phyloP scores from a whole-genome alignment of 345 rosid species.

The Bretschneidera sinensis region DNA sequence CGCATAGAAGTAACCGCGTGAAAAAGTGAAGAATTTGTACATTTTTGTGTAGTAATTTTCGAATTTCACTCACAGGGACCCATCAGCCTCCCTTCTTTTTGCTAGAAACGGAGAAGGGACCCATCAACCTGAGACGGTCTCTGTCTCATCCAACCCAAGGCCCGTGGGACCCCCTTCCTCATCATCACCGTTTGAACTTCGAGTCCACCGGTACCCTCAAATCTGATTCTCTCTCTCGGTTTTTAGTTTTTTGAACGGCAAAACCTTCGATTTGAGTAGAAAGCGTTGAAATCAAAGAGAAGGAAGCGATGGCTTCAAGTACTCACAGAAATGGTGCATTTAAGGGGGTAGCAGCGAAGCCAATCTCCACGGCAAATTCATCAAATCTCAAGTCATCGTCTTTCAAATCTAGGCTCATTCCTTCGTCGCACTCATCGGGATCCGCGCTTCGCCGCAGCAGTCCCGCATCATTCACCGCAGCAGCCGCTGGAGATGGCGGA shows the following conservation, averaged over 20 bases:
- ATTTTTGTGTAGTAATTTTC: not conserved
- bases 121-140: constrained; percentile 18
- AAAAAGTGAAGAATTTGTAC: no score
- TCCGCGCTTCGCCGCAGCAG: constrained; percentile 63
- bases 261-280: not conserved
- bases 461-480: constrained; percentile 37
- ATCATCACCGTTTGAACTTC: constrained; percentile 25
- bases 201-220: constrained; percentile 16
- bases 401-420: constrained; percentile 60
- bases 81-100: no score
- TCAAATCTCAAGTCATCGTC: constrained; percentile 65
- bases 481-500: constrained; percentile 50
- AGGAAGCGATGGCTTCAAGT: constrained; percentile 46
- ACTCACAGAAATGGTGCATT: constrained; percentile 49
- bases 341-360: constrained; percentile 40
- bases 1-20: no score
- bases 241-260: not conserved
- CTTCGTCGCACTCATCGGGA: constrained; percentile 34
- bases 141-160: constrained; percentile 21
- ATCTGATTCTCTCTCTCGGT: not conserved
- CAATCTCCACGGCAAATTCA: constrained; percentile 29
- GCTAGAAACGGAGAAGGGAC: no score
- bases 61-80: not conserved
- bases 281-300: not conserved
- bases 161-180: constrained; percentile 16